These are phyloP conservation scores for Sinapis alba DNA, from an alignment of 441 rosid genomes.

Conservation along the genomic window DNA sequence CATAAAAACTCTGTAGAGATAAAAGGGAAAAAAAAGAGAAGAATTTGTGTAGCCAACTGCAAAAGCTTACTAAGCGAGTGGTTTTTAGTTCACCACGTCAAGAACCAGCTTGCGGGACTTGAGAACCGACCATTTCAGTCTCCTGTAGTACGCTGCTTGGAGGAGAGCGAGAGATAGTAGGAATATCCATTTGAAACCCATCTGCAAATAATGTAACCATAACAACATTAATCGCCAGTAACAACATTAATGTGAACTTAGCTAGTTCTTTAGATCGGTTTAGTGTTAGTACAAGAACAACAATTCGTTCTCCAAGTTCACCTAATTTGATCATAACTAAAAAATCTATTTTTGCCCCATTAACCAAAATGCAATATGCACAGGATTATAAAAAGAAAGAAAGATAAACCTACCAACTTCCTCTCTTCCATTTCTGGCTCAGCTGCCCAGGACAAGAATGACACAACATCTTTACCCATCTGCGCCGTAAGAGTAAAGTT, in stretches of 20 bases:
- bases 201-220: conserved; percentile 50
- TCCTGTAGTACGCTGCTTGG: conserved; percentile 91
- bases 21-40: too few species aligned
- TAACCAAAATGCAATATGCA: not conserved
- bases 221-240: not conserved
- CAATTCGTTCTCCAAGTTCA: not conserved
- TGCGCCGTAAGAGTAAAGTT: conserved; percentile 38
- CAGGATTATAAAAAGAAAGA: not conserved
- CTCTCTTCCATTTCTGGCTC: conserved; percentile 99
- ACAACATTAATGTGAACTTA: too few species aligned
- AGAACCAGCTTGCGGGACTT: conserved; percentile 95
- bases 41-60: conserved; percentile 15
- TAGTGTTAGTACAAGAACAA: not conserved
- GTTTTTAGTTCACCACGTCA: conserved; percentile 82
- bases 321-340: not conserved
- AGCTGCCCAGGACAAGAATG: conserved; percentile 98
- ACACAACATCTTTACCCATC: conserved; percentile 99
- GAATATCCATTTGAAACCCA: conserved; percentile 99
- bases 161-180: conserved; percentile 91
- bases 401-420: conserved; percentile 65
- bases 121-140: conserved; percentile 89
- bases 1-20: conserved; percentile 21
- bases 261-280: too few species aligned
- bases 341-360: not conserved
- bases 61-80: not conserved